phyloP scores from a whole-genome alignment of 495 filamentous ascomycete species.

The Platismatia glauca region DNA sequence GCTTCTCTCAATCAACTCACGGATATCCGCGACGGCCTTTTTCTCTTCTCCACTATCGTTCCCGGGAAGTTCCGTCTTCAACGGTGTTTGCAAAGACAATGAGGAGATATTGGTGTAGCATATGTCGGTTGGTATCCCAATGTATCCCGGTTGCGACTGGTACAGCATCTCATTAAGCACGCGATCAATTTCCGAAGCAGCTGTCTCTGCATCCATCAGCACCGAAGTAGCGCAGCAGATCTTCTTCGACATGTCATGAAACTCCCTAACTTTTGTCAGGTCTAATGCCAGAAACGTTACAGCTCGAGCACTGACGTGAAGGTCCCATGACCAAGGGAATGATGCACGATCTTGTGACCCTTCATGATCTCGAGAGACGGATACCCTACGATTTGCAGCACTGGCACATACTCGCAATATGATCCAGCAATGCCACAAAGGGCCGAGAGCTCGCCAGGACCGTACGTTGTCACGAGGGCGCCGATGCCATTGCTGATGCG shows the following conservation, averaged over 20 bases:
- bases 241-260: not conserved
- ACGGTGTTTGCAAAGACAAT: not conserved
- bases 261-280: not conserved
- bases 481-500: not conserved
- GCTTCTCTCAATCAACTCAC: not conserved
- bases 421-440: not conserved
- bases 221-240: not conserved
- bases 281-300: not conserved
- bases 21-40: not conserved
- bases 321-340: not conserved
- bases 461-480: not conserved
- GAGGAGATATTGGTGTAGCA: not conserved
- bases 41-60: not conserved
- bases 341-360: not conserved
- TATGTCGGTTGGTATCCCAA: not conserved
- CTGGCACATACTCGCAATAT: not conserved
- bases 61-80: not conserved
- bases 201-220: not conserved
- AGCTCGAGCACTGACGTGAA: not conserved
- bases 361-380: not conserved
- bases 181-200: not conserved
- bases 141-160: not conserved
- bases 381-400: not conserved
- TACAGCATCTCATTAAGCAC: not conserved
- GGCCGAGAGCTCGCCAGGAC: not conserved